Conservation (phyloP, 2,329 filamentous ascomycete species). For the Trichoderma breve region DNA sequence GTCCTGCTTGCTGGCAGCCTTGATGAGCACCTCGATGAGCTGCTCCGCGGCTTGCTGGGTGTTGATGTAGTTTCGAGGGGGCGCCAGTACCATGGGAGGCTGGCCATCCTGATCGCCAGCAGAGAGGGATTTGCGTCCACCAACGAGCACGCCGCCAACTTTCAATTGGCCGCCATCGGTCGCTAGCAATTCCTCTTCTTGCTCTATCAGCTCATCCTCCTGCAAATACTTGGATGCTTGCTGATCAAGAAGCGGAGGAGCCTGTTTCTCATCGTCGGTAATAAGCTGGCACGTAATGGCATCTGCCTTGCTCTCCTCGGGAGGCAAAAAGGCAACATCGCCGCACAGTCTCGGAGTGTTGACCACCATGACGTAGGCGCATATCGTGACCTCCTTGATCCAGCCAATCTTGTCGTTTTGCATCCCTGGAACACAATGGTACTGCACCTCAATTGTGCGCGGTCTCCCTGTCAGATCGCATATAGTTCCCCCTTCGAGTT, state of each 20-base stretch:
- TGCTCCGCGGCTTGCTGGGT: conserved; percentile 8
- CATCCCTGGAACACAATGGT: conserved; percentile 73
- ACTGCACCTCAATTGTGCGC: conserved; percentile 80
- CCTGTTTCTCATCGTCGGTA: conserved; percentile 37
- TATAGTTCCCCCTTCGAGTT: conserved; percentile 71
- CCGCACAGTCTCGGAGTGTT: conserved; percentile 85
- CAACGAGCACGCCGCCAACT: conserved; percentile 55
- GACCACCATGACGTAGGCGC: conserved; percentile 89
- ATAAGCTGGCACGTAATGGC: conserved; percentile 74
- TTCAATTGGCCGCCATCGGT: conserved; percentile 30
- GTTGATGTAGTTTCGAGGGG: conserved; percentile 39
- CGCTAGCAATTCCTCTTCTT: not conserved
- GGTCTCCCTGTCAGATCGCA: conserved; percentile 83
- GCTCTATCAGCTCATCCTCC: conserved; percentile 23
- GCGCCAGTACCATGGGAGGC: conserved; percentile 44
- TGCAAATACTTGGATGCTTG: conserved; percentile 35
- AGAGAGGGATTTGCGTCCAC: conserved; percentile 49
- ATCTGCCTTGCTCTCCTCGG: conserved; percentile 73
- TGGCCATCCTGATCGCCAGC: conserved; percentile 47
- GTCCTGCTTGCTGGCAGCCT: conserved; percentile 50
- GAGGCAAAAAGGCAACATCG: conserved; percentile 82
- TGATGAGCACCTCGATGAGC: conserved; percentile 44
- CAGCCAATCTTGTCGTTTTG: conserved; percentile 75
- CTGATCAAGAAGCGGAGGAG: conserved; percentile 36
- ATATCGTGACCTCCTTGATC: conserved; percentile 91